Evolutionary conservation across 2,329 filamentous ascomycete genomes (phyloP).

Genomic region (Fusarium globosum): DNA sequence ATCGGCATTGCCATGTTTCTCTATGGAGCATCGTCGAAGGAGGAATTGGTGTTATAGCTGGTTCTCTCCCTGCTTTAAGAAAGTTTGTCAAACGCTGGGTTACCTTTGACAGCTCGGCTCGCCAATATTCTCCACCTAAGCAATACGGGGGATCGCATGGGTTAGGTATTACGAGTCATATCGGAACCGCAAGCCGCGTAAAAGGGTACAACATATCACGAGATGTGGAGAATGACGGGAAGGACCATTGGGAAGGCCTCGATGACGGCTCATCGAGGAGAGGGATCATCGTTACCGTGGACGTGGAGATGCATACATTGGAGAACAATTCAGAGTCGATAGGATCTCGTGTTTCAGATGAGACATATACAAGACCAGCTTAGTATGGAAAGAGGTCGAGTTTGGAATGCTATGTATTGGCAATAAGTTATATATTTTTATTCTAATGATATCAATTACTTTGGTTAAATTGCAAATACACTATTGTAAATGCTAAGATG

Average conservation of each 20-base stretch:
- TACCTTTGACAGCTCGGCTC: slow-evolving; percentile 5
- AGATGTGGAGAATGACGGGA: not conserved
- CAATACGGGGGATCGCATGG: not conserved
- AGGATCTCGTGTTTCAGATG: not conserved
- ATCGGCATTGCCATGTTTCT: not conserved
- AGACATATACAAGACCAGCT: not conserved
- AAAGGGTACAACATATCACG: not conserved
- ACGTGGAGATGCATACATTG: slow-evolving; percentile 27
- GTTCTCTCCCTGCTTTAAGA: slow-evolving; percentile 2
- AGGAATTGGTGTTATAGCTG: slow-evolving; percentile 11
- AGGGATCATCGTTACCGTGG: slow-evolving; percentile 23
- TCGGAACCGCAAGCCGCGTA: not conserved
- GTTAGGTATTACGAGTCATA: not conserved
- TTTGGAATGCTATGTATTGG: not conserved
- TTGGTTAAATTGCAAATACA: no score
- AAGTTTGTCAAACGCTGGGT: slow-evolving; percentile 11
- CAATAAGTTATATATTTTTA: no score
- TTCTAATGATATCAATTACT: not conserved
- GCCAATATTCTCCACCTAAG: not conserved
- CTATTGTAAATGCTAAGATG: no score
- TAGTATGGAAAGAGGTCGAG: not conserved
- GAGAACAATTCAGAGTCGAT: not conserved
- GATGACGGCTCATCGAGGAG: slow-evolving; percentile 21
- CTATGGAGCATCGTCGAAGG: slow-evolving; percentile 7
- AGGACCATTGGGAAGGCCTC: slow-evolving; percentile 12